phyloP scores from a whole-genome alignment of 345 rosid genomes.

The Citropsis articulata region DNA sequence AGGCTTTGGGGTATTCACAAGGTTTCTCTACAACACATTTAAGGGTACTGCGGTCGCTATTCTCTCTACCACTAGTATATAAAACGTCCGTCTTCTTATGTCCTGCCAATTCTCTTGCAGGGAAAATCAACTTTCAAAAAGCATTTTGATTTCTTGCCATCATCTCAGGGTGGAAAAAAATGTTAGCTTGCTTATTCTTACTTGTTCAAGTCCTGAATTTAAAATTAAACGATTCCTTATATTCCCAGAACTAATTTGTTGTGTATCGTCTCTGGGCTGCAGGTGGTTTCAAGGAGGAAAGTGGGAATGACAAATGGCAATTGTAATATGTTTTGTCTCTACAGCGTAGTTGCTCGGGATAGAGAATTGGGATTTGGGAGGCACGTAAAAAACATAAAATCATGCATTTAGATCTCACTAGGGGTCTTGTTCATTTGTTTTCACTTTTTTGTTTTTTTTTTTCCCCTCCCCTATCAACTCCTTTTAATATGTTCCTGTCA shows the following conservation, averaged over 20 bases:
- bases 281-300: constrained; percentile 46
- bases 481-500: constrained; percentile 41
- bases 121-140: constrained; percentile 40
- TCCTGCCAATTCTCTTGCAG: constrained; percentile 23
- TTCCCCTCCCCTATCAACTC: constrained; percentile 14
- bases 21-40: constrained; percentile 46
- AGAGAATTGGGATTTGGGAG: constrained; percentile 11
- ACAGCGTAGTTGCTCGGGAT: constrained; percentile 22
- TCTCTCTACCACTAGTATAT: background rate
- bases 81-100: background rate
- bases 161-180: constrained; percentile 33
- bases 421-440: constrained; percentile 28
- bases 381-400: constrained; percentile 13
- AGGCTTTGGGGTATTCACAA: constrained; percentile 40
- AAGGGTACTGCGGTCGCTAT: constrained; percentile 28
- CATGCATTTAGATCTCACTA: constrained; percentile 31
- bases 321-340: constrained; percentile 23
- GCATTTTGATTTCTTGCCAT: constrained; percentile 38
- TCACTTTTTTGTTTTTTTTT: constrained; percentile 1
- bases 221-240: background rate
- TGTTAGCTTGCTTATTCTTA: constrained; percentile 19
- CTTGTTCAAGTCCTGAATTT: background rate
- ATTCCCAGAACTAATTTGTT: constrained; percentile 4
- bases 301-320: constrained; percentile 37
- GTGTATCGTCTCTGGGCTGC: constrained; percentile 15